These are phyloP conservation scores for Leccinum arenicola DNA, from an alignment of 768 basidiomycete genomes.

Conservation along the genomic window DNA sequence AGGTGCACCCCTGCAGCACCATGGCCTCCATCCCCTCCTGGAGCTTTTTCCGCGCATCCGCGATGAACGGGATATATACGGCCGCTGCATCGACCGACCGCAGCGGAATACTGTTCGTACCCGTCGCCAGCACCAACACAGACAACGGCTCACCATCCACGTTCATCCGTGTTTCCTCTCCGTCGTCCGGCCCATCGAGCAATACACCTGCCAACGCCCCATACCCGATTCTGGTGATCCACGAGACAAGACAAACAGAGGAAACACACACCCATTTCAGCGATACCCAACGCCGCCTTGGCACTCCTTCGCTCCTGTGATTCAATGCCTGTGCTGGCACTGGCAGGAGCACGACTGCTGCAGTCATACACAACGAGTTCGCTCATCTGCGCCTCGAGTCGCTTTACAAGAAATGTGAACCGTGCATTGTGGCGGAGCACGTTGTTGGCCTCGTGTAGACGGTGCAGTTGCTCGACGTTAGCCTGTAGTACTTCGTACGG, in stretches of 20 bases:
- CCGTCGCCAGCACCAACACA: constrained; percentile 11
- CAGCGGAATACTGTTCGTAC: constrained; percentile 48
- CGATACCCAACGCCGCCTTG: constrained; percentile 89
- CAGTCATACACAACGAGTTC: constrained; percentile 43
- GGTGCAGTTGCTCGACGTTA: constrained; percentile 72
- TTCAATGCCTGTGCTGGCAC: constrained; percentile 24
- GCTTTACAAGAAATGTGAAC: constrained; percentile 77
- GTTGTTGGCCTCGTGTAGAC: constrained; percentile 81
- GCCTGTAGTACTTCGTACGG: constrained; percentile 76
- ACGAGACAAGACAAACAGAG: background rate
- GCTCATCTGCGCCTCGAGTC: constrained; percentile 83
- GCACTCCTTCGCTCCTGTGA: constrained; percentile 76
- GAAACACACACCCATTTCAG: constrained; percentile 76
- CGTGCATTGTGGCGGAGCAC: constrained; percentile 79
- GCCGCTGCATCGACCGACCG: constrained; percentile 73
- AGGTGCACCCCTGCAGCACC: constrained; percentile 76
- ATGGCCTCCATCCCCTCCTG: constrained; percentile 88
- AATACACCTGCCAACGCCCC: constrained; percentile 41
- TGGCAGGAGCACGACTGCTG: background rate
- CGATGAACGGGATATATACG: constrained; percentile 67
- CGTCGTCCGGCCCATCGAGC: constrained; percentile 40
- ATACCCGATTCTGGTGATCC: background rate
- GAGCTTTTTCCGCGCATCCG: constrained; percentile 65
- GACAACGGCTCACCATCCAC: constrained; percentile 8
- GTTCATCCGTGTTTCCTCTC: background rate